Conservation (phyloP, 208 protist species). For the Leptomonas pyrrhocoris region DNA sequence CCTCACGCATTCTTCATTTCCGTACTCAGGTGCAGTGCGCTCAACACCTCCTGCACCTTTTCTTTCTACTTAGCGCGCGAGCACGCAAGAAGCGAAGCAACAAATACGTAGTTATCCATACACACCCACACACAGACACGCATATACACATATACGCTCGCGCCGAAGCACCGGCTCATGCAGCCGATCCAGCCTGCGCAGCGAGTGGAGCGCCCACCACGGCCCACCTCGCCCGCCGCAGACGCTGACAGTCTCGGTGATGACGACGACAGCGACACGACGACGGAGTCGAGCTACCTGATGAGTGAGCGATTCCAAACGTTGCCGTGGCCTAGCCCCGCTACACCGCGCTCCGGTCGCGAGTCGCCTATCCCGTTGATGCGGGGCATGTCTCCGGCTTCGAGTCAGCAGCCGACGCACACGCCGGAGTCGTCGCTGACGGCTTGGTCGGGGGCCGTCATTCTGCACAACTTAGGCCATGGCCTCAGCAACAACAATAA, state of each 20-base stretch:
- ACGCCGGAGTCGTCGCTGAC: conserved; percentile 29
- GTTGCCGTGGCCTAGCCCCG: conserved; percentile 24
- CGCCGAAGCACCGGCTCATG: conserved; percentile 2
- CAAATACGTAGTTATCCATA: no score
- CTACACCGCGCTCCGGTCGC: not conserved
- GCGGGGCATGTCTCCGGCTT: conserved; percentile 16
- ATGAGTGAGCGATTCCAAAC: conserved; percentile 23
- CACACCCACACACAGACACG: no score
- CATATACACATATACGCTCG: no score
- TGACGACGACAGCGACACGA: conserved; percentile 22
- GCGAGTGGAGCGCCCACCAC: conserved; percentile 27
- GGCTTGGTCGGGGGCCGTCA: conserved; percentile 28
- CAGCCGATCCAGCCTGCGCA: conserved; percentile 27
- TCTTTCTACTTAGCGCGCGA: no score
- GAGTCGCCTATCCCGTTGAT: conserved; percentile 1
- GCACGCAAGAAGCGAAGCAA: no score
- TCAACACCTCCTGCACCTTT: no score
- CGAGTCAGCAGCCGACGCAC: conserved; percentile 11
- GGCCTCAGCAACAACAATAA: not conserved
- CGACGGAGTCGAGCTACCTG: conserved; percentile 18
- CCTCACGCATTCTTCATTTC: no score
- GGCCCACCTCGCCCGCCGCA: not conserved
- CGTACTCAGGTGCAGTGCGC: no score
- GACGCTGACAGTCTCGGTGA: conserved; percentile 14
- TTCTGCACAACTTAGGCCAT: conserved; percentile 11